Evolutionary conservation across 2,329 filamentous ascomycete species (phyloP).

Genomic region (Ascosphaera aggregata): DNA sequence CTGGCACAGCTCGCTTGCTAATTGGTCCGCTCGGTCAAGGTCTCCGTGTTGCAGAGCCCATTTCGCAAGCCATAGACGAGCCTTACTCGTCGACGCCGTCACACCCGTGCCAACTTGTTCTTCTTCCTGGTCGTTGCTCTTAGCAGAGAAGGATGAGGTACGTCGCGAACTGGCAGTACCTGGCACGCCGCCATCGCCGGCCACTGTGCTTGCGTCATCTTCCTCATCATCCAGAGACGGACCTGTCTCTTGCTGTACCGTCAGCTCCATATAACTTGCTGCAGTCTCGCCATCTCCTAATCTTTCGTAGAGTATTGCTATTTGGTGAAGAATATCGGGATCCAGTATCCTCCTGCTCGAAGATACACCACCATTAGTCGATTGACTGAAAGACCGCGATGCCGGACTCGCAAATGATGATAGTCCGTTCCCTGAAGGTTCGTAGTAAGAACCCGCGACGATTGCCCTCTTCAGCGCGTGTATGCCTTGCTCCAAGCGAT

Average conservation of each 20-base stretch:
- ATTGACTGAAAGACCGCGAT: not conserved
- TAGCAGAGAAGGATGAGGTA: constrained; percentile 10
- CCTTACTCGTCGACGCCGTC: constrained; percentile 75
- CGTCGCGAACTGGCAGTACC: constrained; percentile 34
- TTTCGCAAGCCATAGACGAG: constrained; percentile 77
- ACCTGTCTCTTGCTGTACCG: constrained; percentile 76
- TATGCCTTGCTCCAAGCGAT: constrained; percentile 68
- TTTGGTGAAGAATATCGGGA: constrained; percentile 73
- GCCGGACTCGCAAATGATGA: constrained; percentile 10
- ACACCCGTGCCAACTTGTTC: constrained; percentile 45
- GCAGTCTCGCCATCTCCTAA: constrained; percentile 57
- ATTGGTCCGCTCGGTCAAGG: constrained; percentile 48
- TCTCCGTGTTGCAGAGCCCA: constrained; percentile 57
- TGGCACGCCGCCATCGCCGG: constrained; percentile 30
- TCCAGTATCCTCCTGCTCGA: constrained; percentile 41
- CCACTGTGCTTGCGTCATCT: constrained; percentile 13
- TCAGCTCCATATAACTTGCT: constrained; percentile 87
- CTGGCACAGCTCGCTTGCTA: constrained; percentile 80
- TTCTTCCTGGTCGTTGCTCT: constrained; percentile 17
- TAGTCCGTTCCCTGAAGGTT: constrained; percentile 25
- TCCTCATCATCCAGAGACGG: constrained; percentile 19
- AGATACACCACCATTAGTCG: constrained; percentile 21
- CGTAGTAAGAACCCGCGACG: constrained; percentile 69
- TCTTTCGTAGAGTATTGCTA: constrained; percentile 71
- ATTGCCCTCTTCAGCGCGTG: constrained; percentile 85